A percentile compares a stretch with the other conserved stretches of the same genome.
Evolutionary conservation across 1,139 yeast species (phyloP).

Genomic region (Geotrichum bryndzae): DNA sequence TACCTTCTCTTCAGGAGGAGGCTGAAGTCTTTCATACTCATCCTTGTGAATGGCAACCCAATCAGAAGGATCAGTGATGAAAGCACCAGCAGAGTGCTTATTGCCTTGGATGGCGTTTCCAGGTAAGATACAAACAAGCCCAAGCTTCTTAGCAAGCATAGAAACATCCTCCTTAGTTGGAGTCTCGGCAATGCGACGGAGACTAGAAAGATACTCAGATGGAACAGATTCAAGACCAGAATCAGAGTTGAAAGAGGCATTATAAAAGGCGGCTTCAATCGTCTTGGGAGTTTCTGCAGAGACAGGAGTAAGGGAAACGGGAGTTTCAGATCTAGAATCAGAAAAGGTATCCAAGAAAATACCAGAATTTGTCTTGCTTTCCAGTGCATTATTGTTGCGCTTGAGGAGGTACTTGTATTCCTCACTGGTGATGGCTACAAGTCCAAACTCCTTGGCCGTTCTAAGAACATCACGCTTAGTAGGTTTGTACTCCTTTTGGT

Average conservation of each 20-base stretch:
- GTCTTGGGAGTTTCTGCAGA: constrained; percentile 1
- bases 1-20: constrained; percentile 16
- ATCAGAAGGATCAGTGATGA: constrained; percentile 24
- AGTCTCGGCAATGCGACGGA: constrained; percentile 32
- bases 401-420: constrained; percentile 34
- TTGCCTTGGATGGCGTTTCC: neutral
- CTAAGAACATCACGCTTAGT: constrained; percentile 36
- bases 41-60: constrained; percentile 42
- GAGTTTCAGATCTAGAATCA: constrained; percentile 11
- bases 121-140: constrained; percentile 20
- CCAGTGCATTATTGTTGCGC: constrained; percentile 11
- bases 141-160: constrained; percentile 29
- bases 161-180: constrained; percentile 33
- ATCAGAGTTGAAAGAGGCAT: neutral
- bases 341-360: neutral
- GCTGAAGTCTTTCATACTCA: constrained; percentile 27
- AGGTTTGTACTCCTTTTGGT: constrained; percentile 34
- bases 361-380: constrained; percentile 18
- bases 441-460: constrained; percentile 38
- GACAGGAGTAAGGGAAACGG: constrained; percentile 4
- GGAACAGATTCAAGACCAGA: constrained; percentile 32
- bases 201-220: constrained; percentile 30
- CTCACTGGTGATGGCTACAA: constrained; percentile 35
- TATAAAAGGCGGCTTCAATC: neutral
- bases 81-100: constrained; percentile 1